These are phyloP conservation scores for Garcia nutans DNA, from an alignment of 345 rosid genomes.

Conservation along the genomic window DNA sequence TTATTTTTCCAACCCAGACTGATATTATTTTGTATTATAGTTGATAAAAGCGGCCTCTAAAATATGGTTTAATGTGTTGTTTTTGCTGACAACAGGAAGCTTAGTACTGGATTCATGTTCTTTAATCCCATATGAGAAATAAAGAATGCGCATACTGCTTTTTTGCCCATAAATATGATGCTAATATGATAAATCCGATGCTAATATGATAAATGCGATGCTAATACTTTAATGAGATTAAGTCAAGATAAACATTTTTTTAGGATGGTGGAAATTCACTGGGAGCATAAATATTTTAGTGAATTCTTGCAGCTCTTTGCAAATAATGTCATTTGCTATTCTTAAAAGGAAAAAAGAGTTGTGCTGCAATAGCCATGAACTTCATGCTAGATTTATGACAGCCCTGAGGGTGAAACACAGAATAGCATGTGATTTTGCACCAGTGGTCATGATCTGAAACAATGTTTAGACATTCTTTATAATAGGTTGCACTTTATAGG, in stretches of 20 bases:
- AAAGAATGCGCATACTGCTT: background rate
- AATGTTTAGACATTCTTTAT: background rate
- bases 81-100: background rate
- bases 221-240: too few relatives aligned
- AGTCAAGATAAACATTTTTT: too few relatives aligned
- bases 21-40: too few relatives aligned
- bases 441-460: background rate
- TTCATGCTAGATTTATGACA: background rate
- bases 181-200: too few relatives aligned
- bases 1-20: too few relatives aligned
- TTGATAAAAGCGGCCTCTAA: too few relatives aligned
- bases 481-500: background rate
- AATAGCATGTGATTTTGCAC: background rate
- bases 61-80: background rate
- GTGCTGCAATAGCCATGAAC: background rate
- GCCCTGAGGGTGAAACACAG: background rate
- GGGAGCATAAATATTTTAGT: background rate
- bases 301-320: background rate
- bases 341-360: background rate
- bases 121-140: background rate
- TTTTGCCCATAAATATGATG: background rate
- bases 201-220: too few relatives aligned
- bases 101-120: background rate
- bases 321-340: background rate
- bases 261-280: background rate